A percentile compares a stretch with the other conserved stretches of the same genome.
Evolutionary conservation across 1,284 basidiomycete genomes (phyloP).

Genomic region (Exsudoporus floridanus): DNA sequence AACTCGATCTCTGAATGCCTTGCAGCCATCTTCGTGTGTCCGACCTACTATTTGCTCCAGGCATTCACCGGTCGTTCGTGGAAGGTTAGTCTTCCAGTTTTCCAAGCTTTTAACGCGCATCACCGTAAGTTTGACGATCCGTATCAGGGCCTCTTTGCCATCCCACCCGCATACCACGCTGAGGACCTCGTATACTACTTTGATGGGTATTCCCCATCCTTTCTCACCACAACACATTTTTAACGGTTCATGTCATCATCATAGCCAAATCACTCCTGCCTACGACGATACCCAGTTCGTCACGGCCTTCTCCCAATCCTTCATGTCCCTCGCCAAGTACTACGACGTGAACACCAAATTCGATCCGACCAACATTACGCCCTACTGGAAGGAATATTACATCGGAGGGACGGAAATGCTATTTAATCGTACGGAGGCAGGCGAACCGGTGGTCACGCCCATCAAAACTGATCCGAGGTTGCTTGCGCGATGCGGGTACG

Average conservation of each 20-base stretch:
- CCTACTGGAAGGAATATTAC: constrained; percentile 20
- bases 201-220: constrained; percentile 1
- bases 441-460: constrained; percentile 14
- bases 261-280: constrained; percentile 1
- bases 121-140: background rate
- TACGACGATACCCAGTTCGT: constrained; percentile 25
- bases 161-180: constrained; percentile 21
- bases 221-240: background rate
- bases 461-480: constrained; percentile 16
- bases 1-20: background rate
- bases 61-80: constrained; percentile 19
- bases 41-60: constrained; percentile 20
- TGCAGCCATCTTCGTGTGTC: constrained; percentile 26
- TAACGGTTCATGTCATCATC: background rate
- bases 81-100: constrained; percentile 16
- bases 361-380: constrained; percentile 25
- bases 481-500: constrained; percentile 27
- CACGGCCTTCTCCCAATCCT: constrained; percentile 27
- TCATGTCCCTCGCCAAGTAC: constrained; percentile 22
- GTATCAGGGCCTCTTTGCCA: constrained; percentile 22
- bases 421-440: constrained; percentile 26
- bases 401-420: constrained; percentile 26
- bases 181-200: constrained; percentile 22
- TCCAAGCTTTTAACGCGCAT: no score
- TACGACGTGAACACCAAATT: constrained; percentile 25